Conservation (phyloP, 768 basidiomycete genomes). For the Suillus bovinus region DNA sequence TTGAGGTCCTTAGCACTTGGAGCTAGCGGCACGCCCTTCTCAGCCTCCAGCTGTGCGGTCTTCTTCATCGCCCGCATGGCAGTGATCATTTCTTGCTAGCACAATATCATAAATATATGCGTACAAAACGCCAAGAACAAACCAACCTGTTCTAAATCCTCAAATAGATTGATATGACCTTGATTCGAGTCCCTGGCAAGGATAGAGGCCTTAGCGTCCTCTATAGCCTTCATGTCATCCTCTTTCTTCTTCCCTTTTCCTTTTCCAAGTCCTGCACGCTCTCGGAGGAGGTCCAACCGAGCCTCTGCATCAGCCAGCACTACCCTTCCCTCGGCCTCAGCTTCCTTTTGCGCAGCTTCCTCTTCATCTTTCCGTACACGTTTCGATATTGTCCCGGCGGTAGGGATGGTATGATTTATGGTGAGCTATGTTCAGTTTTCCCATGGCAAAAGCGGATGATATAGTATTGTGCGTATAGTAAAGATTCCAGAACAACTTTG, state of each 20-base stretch:
- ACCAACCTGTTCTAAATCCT: slow-evolving; percentile 73
- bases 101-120: slow-evolving; percentile 4
- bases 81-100: slow-evolving; percentile 46
- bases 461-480: slow-evolving; percentile 26
- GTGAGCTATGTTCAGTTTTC: slow-evolving; percentile 86
- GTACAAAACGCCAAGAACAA: slow-evolving; percentile 1
- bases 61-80: slow-evolving; percentile 53
- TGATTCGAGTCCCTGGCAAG: slow-evolving; percentile 39
- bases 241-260: slow-evolving; percentile 42
- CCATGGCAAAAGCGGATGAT: slow-evolving; percentile 45
- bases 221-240: slow-evolving; percentile 26
- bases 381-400: slow-evolving; percentile 80
- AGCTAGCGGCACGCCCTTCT: slow-evolving; percentile 73
- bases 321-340: slow-evolving; percentile 69
- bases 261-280: slow-evolving; percentile 51
- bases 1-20: slow-evolving; percentile 76
- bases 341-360: slow-evolving; percentile 66
- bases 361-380: slow-evolving; percentile 81
- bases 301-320: slow-evolving; percentile 83
- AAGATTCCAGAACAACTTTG: neutral
- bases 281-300: slow-evolving; percentile 62
- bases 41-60: slow-evolving; percentile 48
- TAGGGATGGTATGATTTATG: slow-evolving; percentile 93
- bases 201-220: slow-evolving; percentile 27
- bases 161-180: slow-evolving; percentile 83